A percentile compares a stretch with the other conserved stretches of the same genome.
Evolutionary conservation across 345 rosid genomes (phyloP).

Genomic region (Rhizophora mangle): DNA sequence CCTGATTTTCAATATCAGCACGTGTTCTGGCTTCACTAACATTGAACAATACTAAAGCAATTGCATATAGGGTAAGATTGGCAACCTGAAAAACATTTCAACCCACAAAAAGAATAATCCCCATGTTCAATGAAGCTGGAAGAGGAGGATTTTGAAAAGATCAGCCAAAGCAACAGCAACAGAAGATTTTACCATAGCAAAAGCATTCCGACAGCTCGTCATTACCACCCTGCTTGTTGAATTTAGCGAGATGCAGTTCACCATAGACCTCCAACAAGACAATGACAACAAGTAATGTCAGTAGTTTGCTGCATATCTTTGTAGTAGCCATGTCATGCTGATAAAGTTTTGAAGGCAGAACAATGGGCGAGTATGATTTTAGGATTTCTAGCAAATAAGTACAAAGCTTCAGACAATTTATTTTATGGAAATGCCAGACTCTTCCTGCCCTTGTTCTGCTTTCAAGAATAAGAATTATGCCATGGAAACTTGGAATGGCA

Average conservation of each 20-base stretch:
- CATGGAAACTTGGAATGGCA: slow-evolving; percentile 1
- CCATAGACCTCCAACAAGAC: slow-evolving; percentile 71
- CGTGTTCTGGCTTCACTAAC: slow-evolving; percentile 44
- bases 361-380: background rate
- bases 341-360: background rate
- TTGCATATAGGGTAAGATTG: slow-evolving; percentile 75
- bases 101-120: slow-evolving; percentile 10
- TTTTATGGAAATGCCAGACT: background rate
- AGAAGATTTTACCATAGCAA: slow-evolving; percentile 66
- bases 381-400: background rate
- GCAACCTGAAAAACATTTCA: slow-evolving; percentile 56
- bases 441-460: background rate
- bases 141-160: background rate
- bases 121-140: background rate
- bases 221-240: slow-evolving; percentile 83
- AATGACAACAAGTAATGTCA: background rate
- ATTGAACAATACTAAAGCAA: slow-evolving; percentile 70
- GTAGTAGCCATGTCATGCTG: background rate
- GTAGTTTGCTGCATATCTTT: background rate
- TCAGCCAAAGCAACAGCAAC: slow-evolving; percentile 2
- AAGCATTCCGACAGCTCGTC: slow-evolving; percentile 94
- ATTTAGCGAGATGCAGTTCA: slow-evolving; percentile 80
- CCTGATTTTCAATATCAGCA: slow-evolving; percentile 75
- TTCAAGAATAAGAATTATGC: slow-evolving; percentile 8
- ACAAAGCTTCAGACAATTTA: background rate